These are phyloP conservation scores for Cryptococcus sp. DNA, from an alignment of 1,284 basidiomycete species.

Conservation along the genomic window DNA sequence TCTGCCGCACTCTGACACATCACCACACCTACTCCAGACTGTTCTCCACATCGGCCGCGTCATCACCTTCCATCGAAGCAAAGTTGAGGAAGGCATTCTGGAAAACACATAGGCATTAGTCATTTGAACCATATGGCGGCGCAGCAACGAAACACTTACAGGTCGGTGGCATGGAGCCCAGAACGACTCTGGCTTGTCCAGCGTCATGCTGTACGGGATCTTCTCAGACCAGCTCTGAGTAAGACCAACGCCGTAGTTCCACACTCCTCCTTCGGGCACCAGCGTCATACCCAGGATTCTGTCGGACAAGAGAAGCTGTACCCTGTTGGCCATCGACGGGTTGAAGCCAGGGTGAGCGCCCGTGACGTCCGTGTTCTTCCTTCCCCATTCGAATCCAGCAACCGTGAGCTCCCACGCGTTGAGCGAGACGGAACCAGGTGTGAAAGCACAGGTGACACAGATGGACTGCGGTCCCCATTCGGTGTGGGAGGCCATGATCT, in stretches of 20 bases:
- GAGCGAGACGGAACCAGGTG: conserved; percentile 93
- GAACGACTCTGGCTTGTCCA: conserved; percentile 90
- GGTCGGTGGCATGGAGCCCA: conserved; percentile 94
- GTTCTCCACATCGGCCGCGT: conserved; percentile 88
- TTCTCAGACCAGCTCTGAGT: conserved; percentile 88
- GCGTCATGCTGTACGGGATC: conserved; percentile 78
- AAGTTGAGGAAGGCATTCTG: conserved; percentile 88
- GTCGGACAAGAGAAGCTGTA: conserved; percentile 92
- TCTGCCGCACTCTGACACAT: too few species aligned
- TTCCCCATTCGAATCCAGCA: conserved; percentile 96
- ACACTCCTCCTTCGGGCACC: conserved; percentile 85
- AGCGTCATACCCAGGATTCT: conserved; percentile 88
- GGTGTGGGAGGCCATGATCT: conserved; percentile 92
- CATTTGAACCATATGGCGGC: background rate
- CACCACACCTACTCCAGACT: conserved; percentile 40
- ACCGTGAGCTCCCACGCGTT: conserved; percentile 89
- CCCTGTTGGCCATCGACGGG: conserved; percentile 94
- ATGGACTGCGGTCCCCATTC: conserved; percentile 94
- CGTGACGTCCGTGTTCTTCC: conserved; percentile 87
- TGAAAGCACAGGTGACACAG: conserved; percentile 93
- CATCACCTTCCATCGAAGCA: conserved; percentile 79
- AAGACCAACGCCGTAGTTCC: conserved; percentile 91
- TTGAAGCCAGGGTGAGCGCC: conserved; percentile 89
- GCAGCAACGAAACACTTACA: conserved; percentile 27
- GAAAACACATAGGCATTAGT: background rate